Evolutionary conservation across 2,329 filamentous ascomycete genomes (phyloP).

Genomic region (Aureobasidium namibiae): DNA sequence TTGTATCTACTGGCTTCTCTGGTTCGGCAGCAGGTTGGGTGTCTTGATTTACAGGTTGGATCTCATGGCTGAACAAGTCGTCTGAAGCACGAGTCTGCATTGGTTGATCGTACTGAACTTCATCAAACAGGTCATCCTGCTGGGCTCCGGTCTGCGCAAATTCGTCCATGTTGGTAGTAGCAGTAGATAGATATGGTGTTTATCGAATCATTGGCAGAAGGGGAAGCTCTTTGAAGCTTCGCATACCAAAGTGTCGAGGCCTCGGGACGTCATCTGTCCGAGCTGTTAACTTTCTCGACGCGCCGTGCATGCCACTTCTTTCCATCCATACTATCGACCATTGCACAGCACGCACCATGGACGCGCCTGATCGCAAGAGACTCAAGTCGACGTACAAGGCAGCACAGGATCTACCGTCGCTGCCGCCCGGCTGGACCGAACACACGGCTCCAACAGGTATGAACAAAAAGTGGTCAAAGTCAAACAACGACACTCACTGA

Average conservation of each 20-base stretch:
- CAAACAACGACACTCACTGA: neutral
- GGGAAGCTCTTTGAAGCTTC: neutral
- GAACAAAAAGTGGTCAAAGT: neutral
- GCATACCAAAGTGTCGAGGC: neutral
- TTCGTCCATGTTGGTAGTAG: slow-evolving; percentile 16
- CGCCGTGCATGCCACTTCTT: neutral
- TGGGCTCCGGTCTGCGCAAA: slow-evolving; percentile 28
- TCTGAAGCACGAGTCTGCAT: slow-evolving; percentile 43
- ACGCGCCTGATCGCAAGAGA: slow-evolving; percentile 39
- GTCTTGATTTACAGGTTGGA: slow-evolving; percentile 13
- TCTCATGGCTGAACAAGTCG: slow-evolving; percentile 43
- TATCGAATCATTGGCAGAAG: neutral
- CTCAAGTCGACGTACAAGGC: slow-evolving; percentile 70
- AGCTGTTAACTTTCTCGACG: neutral
- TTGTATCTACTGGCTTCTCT: slow-evolving; percentile 15
- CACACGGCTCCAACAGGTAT: slow-evolving; percentile 71
- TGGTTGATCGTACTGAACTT: slow-evolving; percentile 33
- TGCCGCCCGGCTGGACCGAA: slow-evolving; percentile 83
- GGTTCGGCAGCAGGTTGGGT: neutral
- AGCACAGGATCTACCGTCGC: slow-evolving; percentile 41
- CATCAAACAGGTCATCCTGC: slow-evolving; percentile 27
- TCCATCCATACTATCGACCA: neutral
- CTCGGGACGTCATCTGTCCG: slow-evolving; percentile 7
- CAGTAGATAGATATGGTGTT: neutral
- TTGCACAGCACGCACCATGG: neutral